Evolutionary conservation across 1,284 basidiomycete species (phyloP).

Genomic region (Chiua sp.): DNA sequence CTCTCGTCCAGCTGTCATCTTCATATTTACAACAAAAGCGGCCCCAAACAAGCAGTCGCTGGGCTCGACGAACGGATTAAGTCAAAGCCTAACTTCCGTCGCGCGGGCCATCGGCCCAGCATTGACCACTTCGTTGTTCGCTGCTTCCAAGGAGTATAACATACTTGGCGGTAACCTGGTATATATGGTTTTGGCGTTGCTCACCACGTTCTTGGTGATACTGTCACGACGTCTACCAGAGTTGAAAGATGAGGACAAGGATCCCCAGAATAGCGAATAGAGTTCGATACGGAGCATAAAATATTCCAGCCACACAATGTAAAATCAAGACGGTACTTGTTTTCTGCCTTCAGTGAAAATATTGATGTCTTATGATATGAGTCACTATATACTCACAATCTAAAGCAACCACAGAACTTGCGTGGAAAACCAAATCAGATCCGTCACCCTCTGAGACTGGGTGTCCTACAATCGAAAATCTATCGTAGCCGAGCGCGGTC

Average conservation of each 20-base stretch:
- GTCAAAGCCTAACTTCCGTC: slow-evolving; percentile 52
- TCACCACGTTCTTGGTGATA: slow-evolving; percentile 25
- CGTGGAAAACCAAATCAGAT: no score
- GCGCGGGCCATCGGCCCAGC: slow-evolving; percentile 55
- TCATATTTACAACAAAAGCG: slow-evolving; percentile 39
- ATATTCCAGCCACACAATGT: not conserved
- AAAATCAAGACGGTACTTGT: no score
- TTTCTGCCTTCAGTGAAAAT: no score
- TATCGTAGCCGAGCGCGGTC: slow-evolving; percentile 96
- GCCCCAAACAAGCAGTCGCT: slow-evolving; percentile 42
- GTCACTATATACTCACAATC: no score
- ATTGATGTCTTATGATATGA: not conserved
- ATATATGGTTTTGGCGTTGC: slow-evolving; percentile 34
- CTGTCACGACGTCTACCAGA: slow-evolving; percentile 31
- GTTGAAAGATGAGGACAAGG: slow-evolving; percentile 6
- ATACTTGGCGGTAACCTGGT: slow-evolving; percentile 42
- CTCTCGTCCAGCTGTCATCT: slow-evolving; percentile 33
- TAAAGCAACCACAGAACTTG: slow-evolving; percentile 5
- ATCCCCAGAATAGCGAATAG: not conserved
- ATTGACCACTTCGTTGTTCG: slow-evolving; percentile 42
- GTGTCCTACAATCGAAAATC: slow-evolving; percentile 35
- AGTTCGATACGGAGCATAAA: not conserved
- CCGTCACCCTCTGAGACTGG: no score
- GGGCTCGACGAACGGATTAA: slow-evolving; percentile 57
- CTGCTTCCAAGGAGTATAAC: slow-evolving; percentile 40